These are phyloP conservation scores for Globisporangium ultimum DNA, from an alignment of 352 stramenopile genomes.

Conservation along the genomic window DNA sequence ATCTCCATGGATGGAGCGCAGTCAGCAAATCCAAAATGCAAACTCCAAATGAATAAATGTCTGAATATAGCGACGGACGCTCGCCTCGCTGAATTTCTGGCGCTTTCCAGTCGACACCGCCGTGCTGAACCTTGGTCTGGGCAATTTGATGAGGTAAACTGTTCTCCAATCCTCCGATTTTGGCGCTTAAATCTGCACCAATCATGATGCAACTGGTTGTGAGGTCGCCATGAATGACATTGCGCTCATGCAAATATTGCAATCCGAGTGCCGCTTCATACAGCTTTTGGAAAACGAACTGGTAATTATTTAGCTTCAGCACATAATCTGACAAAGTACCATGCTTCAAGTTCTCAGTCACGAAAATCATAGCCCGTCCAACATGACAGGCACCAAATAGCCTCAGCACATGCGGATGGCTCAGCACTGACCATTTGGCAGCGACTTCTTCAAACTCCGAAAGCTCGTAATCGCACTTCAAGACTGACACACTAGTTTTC, in stretches of 20 bases:
- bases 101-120: slow-evolving; percentile 2
- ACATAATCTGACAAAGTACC: neutral
- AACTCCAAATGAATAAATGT: slow-evolving; percentile 6
- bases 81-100: slow-evolving; percentile 5
- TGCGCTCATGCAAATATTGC: slow-evolving; percentile 3
- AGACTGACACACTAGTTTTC: neutral
- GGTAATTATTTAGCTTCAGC: neutral
- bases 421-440: neutral
- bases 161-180: slow-evolving; percentile 8
- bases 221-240: slow-evolving; percentile 4
- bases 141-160: neutral
- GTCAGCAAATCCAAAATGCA: slow-evolving; percentile 9
- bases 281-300: slow-evolving; percentile 1
- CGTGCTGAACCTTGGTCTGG: neutral
- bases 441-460: slow-evolving; percentile 2
- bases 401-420: neutral
- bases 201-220: slow-evolving; percentile 5
- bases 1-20: slow-evolving; percentile 1
- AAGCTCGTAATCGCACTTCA: neutral
- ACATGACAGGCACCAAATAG: slow-evolving; percentile 7
- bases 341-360: neutral
- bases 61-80: neutral
- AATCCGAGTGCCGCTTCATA: slow-evolving; percentile 9
- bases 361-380: slow-evolving; percentile 2
- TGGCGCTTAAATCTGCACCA: slow-evolving; percentile 4